Conservation (phyloP, 2,329 filamentous ascomycete genomes). For the Bertia moriformis region DNA sequence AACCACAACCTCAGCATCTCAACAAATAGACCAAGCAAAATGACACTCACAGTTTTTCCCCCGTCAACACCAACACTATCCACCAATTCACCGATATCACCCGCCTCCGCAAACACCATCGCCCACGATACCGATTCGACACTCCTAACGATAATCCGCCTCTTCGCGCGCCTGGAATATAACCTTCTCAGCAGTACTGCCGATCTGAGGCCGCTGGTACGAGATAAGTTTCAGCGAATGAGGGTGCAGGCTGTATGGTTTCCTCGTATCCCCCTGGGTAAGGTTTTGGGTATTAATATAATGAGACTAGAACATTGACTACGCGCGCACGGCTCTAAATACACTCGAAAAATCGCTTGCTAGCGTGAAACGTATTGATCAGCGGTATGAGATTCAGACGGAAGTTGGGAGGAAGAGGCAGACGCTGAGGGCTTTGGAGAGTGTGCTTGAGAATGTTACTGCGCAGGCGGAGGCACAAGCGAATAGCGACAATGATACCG, state of each 20-base stretch:
- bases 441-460: background rate
- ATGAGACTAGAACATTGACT: background rate
- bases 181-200: slow-evolving; percentile 21
- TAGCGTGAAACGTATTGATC: background rate
- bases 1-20: too few species aligned
- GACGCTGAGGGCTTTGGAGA: background rate
- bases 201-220: slow-evolving; percentile 1
- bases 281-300: too few species aligned
- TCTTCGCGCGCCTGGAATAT: slow-evolving; percentile 23
- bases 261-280: too few species aligned
- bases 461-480: background rate
- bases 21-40: background rate
- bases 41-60: background rate
- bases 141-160: slow-evolving; percentile 21
- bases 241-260: background rate
- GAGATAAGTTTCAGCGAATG: background rate
- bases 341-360: background rate
- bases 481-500: background rate
- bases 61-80: background rate
- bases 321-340: background rate
- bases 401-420: background rate
- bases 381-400: background rate
- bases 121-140: slow-evolving; percentile 15
- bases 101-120: too few species aligned
- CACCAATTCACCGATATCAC: background rate